Conservation (phyloP, 495 filamentous ascomycete genomes). For the Filosporella fistucella region DNA sequence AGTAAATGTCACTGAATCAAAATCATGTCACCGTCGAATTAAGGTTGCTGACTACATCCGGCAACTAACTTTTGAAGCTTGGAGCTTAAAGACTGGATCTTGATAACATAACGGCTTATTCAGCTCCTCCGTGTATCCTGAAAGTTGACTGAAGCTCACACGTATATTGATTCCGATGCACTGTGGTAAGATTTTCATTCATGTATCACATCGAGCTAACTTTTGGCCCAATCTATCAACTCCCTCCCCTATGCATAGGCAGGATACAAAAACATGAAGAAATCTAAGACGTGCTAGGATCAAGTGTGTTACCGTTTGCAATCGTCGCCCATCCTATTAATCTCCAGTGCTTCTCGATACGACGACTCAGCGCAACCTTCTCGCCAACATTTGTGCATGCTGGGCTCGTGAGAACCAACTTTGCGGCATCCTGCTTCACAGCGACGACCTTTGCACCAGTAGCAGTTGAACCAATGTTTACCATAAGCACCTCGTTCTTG, state of each 20-base stretch:
- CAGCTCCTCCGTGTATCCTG: too few relatives aligned
- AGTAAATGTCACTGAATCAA: too few relatives aligned
- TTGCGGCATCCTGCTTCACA: slow-evolving; percentile 95
- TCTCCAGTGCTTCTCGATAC: slow-evolving; percentile 99
- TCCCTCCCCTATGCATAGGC: slow-evolving; percentile 16
- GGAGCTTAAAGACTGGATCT: too few relatives aligned
- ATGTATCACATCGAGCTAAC: slow-evolving; percentile 2
- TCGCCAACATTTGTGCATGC: slow-evolving; percentile 93
- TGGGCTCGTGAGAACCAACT: slow-evolving; percentile 77
- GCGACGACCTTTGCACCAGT: slow-evolving; percentile 93
- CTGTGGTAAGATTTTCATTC: too few relatives aligned
- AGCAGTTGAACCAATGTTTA: slow-evolving; percentile 96
- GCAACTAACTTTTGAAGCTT: too few relatives aligned
- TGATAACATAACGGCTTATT: too few relatives aligned
- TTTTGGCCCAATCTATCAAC: slow-evolving; percentile 26
- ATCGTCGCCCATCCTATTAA: slow-evolving; percentile 97
- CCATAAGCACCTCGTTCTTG: slow-evolving; percentile 99
- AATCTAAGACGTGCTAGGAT: slow-evolving; percentile 21
- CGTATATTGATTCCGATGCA: too few relatives aligned
- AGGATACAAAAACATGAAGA: slow-evolving; percentile 1
- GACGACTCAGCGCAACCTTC: slow-evolving; percentile 92
- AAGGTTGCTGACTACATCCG: too few relatives aligned
- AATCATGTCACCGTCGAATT: too few relatives aligned
- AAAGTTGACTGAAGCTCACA: too few relatives aligned
- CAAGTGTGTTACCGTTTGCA: slow-evolving; percentile 31